Conservation (phyloP, 768 basidiomycete species). For the Chlorophyllum brunneum region DNA sequence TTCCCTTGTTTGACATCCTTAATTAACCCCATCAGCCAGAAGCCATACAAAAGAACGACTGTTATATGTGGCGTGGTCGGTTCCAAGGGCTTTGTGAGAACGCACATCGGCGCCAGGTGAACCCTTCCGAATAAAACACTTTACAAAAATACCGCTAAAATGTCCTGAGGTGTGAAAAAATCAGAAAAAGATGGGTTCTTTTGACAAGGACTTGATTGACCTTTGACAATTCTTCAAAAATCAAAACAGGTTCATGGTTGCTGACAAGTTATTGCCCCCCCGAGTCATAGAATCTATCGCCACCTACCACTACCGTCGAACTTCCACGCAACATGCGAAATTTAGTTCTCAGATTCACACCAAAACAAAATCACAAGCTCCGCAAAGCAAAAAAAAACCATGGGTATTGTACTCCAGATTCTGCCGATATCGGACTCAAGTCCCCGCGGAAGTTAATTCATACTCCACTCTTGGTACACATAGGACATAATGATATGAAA, state of each 20-base stretch:
- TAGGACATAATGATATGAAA: background rate
- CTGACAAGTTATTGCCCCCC: background rate
- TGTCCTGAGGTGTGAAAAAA: background rate
- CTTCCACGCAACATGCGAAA: background rate
- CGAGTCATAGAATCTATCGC: background rate
- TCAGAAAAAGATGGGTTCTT: background rate
- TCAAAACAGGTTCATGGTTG: background rate
- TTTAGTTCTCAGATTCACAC: background rate
- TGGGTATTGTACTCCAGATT: background rate
- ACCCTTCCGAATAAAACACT: too few species aligned
- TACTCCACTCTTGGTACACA: background rate
- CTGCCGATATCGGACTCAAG: conserved; percentile 1
- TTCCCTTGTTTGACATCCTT: background rate
- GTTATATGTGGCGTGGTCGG: background rate
- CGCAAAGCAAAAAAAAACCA: background rate
- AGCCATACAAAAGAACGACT: background rate
- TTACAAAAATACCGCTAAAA: background rate
- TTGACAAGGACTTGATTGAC: background rate
- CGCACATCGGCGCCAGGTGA: too few species aligned
- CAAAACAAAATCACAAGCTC: background rate
- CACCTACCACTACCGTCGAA: background rate
- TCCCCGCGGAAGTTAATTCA: background rate
- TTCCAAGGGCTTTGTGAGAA: background rate
- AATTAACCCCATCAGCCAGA: background rate
- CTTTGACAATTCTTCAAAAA: background rate